These are phyloP conservation scores for Picea sitchensis DNA, from an alignment of 75 land plant species.

Conservation along the genomic window DNA sequence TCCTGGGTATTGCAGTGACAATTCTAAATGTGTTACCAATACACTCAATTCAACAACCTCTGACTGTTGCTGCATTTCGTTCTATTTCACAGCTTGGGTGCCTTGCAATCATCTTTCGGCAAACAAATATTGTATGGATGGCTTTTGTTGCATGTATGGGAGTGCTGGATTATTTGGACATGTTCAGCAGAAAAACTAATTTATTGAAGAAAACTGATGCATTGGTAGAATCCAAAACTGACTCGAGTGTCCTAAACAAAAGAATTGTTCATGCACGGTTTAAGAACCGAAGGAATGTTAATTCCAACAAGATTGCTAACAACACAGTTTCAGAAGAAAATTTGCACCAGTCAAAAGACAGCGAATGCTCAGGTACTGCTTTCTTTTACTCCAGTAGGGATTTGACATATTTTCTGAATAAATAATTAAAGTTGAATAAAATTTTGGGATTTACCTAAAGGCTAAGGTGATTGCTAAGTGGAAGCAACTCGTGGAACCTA, in stretches of 20 bases:
- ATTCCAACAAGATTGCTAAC: not conserved
- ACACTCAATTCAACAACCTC: not conserved
- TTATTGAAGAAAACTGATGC: slow-evolving; percentile 12
- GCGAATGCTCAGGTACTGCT: slow-evolving; percentile 2
- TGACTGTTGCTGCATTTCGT: not conserved
- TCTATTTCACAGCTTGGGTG: slow-evolving; percentile 63
- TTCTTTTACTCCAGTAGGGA: not conserved
- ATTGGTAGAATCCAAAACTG: not conserved
- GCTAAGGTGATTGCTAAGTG: no score
- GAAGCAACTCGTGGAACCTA: no score
- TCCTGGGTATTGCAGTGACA: not conserved
- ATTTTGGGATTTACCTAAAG: no score
- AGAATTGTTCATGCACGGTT: slow-evolving; percentile 3
- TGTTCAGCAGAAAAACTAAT: slow-evolving; percentile 3
- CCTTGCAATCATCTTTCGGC: slow-evolving; percentile 70
- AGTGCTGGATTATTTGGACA: slow-evolving; percentile 39
- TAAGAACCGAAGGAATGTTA: slow-evolving; percentile 33
- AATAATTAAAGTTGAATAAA: no score
- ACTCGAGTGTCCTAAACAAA: not conserved
- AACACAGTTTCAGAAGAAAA: slow-evolving; percentile 9
- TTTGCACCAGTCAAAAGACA: not conserved
- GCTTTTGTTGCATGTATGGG: slow-evolving; percentile 70
- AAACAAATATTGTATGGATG: slow-evolving; percentile 94
- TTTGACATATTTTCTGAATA: not conserved
- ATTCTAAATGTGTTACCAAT: not conserved